Conservation (phyloP, 2,329 filamentous ascomycete genomes). For the Pseudogymnoascus sp. region DNA sequence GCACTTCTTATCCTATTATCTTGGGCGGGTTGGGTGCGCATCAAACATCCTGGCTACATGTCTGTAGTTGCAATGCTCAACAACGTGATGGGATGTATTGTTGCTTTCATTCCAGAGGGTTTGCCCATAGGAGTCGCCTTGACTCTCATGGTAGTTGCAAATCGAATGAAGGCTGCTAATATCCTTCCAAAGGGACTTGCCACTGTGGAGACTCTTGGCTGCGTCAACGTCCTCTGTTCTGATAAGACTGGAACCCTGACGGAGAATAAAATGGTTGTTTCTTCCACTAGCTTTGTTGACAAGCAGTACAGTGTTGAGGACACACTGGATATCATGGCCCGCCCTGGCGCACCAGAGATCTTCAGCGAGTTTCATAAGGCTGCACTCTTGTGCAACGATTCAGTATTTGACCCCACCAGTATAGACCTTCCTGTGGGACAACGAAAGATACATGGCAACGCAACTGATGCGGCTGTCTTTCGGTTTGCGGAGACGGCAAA, state of each 20-base stretch:
- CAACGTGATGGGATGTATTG: conserved; percentile 39
- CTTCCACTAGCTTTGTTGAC: not conserved
- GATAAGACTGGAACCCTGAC: conserved; percentile 67
- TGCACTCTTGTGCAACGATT: too few relatives aligned
- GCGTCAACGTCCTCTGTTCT: conserved; percentile 62
- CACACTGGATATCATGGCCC: too few relatives aligned
- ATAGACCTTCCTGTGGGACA: too few relatives aligned
- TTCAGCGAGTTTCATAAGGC: too few relatives aligned
- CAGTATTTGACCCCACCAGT: too few relatives aligned
- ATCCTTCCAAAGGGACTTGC: conserved; percentile 66
- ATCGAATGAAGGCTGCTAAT: conserved; percentile 60
- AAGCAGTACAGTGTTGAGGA: too few relatives aligned
- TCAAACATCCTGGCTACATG: conserved; percentile 32
- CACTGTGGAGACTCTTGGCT: conserved; percentile 64
- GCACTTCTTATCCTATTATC: conserved; percentile 36
- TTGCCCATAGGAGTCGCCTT: conserved; percentile 58
- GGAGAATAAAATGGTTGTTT: conserved; percentile 36
- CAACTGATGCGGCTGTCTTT: conserved; percentile 7
- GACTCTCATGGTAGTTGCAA: conserved; percentile 62
- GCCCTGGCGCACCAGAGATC: too few relatives aligned
- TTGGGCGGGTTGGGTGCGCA: conserved; percentile 35
- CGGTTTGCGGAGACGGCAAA: too few relatives aligned
- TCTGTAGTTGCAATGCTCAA: conserved; percentile 34
- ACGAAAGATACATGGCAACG: not conserved
- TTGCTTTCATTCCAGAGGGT: conserved; percentile 67